These are phyloP conservation scores for Cystofilobasidium ferigula DNA, from an alignment of 768 basidiomycete species.

Conservation along the genomic window DNA sequence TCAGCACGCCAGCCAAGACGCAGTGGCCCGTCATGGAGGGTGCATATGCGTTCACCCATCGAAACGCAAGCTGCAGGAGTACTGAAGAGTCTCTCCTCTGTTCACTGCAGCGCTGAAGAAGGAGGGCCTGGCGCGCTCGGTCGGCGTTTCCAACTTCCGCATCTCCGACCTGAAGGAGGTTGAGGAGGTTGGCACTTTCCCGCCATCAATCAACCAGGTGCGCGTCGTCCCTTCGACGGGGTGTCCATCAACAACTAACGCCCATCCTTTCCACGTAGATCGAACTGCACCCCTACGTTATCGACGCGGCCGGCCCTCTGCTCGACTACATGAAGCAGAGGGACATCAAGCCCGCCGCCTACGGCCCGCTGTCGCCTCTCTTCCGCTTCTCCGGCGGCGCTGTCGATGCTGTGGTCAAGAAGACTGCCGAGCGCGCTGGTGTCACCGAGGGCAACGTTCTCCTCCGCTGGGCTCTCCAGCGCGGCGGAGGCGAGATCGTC, in stretches of 20 bases:
- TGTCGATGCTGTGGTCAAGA: constrained; percentile 3
- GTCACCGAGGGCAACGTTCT: constrained; percentile 6
- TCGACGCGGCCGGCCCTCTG: constrained; percentile 30
- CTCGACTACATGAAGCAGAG: constrained; percentile 32
- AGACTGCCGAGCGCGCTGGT: not conserved
- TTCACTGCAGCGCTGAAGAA: constrained; percentile 19
- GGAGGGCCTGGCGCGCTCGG: constrained; percentile 42
- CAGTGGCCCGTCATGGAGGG: constrained; percentile 17
- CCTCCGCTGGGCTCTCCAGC: constrained; percentile 17
- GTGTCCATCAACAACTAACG: too few relatives aligned
- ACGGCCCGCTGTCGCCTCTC: constrained; percentile 32
- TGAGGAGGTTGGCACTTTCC: constrained; percentile 32
- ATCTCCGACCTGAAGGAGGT: constrained; percentile 37
- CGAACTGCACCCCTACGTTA: constrained; percentile 40
- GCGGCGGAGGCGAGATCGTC: constrained; percentile 14
- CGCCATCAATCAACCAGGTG: constrained; percentile 39
- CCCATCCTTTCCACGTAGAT: constrained; percentile 31
- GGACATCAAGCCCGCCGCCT: constrained; percentile 33
- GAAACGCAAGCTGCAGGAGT: not conserved
- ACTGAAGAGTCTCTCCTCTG: not conserved
- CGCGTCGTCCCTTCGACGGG: not conserved
- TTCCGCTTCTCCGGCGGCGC: constrained; percentile 14
- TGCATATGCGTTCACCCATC: not conserved
- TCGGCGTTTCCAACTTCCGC: constrained; percentile 42
- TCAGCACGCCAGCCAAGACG: constrained; percentile 6